Percentiles rank a stretch among this genome's conserved stretches.
phyloP scores from a whole-genome alignment of 768 basidiomycete genomes.

The Hysterangium stoloniferum region DNA sequence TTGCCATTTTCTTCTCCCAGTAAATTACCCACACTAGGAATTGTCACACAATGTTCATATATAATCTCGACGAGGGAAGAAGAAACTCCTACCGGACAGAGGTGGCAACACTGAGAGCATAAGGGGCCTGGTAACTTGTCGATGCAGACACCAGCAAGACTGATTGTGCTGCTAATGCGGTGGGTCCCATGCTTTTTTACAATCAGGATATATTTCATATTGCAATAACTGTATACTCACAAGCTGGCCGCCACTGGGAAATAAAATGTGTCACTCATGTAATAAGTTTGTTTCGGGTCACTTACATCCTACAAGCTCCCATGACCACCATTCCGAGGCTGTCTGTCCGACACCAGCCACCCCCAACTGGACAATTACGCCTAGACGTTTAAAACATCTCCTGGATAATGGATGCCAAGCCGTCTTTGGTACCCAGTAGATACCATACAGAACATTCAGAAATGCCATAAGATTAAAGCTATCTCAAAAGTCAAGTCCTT shows the following conservation, averaged over 20 bases:
- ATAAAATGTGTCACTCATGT: not conserved
- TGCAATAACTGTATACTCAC: slow-evolving; percentile 22
- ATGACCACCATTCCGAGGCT: slow-evolving; percentile 95
- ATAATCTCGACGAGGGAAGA: not conserved
- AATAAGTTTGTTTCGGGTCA: slow-evolving; percentile 12
- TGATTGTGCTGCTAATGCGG: slow-evolving; percentile 80
- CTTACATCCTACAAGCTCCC: slow-evolving; percentile 71
- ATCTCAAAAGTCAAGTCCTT: not conserved
- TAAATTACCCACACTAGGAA: slow-evolving; percentile 72
- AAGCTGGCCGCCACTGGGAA: slow-evolving; percentile 49
- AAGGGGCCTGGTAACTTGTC: slow-evolving; percentile 77
- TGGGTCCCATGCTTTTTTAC: slow-evolving; percentile 60
- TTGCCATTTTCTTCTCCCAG: slow-evolving; percentile 71
- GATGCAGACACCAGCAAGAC: slow-evolving; percentile 73
- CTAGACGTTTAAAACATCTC: slow-evolving; percentile 58
- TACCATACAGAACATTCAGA: slow-evolving; percentile 54
- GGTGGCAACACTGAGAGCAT: slow-evolving; percentile 71
- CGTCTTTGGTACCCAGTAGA: slow-evolving; percentile 51
- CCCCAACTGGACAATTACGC: slow-evolving; percentile 66
- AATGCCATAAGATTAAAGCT: slow-evolving; percentile 76
- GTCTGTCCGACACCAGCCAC: slow-evolving; percentile 80
- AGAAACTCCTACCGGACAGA: slow-evolving; percentile 61
- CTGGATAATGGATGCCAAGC: slow-evolving; percentile 78
- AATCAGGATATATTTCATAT: not conserved
- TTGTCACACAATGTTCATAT: not conserved